Evolutionary conservation across 2,329 filamentous ascomycete genomes (phyloP), one percentile per base, ranked within the genome.

Genomic region (Venturia nashicola): DNA sequence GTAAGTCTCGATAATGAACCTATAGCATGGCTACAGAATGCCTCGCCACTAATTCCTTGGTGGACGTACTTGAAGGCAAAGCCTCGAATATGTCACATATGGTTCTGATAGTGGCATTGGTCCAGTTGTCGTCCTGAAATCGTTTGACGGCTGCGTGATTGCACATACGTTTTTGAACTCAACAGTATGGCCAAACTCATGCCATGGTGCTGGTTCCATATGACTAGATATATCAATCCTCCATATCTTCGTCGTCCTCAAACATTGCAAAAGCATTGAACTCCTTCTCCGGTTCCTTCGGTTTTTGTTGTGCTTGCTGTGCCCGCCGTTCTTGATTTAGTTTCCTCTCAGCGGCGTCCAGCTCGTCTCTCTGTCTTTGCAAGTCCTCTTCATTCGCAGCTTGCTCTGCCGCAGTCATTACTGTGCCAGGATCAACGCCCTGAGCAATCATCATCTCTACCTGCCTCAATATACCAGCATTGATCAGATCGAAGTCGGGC

Each of bases 401-500:
- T 42, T 73, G 66, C 61, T 75, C 72, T 8, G 71, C 74, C 70
- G 77, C 74, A 65, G 76, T 75, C 63, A 74, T 79, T 1, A 85
- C 71, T 39, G 65, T 69, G 27, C 67, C 80, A 9, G 84, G 85
- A 71, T 89, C 83, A 67, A 83, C 80, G 8, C 86, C 86, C 63
- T 79, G 76, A 69, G 88, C 85, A 5, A 82, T 68, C 66, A 90
- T 79, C 32, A 79, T 75, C 69, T 91, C 86, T 55, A 80, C 76
- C 40, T 71, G 67, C 59, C 85, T 86, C 51, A 95, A 78, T 1
- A 86, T 85, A 43, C 90, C 89, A 18, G 78, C 77, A 40, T 84
- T 82, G 67, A 94, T 89, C 65, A 85, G 82, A 40, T 87, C 83
- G 67, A 90, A 85, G 36, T 78, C 79, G 0, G 90, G 90, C 90